These are phyloP conservation scores for Cladosporium oxysporum DNA, from an alignment of 2,329 filamentous ascomycete species.

Conservation along the genomic window DNA sequence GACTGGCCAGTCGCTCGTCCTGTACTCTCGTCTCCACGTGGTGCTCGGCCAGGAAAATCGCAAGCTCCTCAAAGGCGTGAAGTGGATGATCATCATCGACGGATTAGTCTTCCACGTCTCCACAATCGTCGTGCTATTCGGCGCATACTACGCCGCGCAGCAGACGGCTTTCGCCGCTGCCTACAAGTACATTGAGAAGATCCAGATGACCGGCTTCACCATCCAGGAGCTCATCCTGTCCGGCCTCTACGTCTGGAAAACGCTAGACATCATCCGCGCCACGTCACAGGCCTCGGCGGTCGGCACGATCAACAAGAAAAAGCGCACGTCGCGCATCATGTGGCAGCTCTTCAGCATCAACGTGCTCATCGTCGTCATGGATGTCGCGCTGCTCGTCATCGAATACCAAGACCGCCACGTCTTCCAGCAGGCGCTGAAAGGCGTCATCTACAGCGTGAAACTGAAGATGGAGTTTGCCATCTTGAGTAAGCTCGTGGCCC, in stretches of 20 bases:
- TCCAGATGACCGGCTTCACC: conserved; percentile 45
- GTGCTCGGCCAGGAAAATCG: conserved; percentile 47
- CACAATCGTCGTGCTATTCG: conserved; percentile 55
- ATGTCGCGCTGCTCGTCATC: conserved; percentile 36
- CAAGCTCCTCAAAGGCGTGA: conserved; percentile 48
- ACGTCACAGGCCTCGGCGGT: background rate
- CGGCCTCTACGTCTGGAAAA: conserved; percentile 27
- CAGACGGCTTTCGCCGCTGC: conserved; percentile 26
- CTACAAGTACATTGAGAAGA: conserved; percentile 46
- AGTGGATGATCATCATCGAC: conserved; percentile 59
- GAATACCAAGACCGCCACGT: conserved; percentile 33
- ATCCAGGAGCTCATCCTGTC: conserved; percentile 40
- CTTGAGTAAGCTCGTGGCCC: conserved; percentile 27
- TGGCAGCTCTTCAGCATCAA: conserved; percentile 40
- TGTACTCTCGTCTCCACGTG: conserved; percentile 64
- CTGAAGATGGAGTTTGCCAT: conserved; percentile 60
- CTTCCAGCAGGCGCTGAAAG: conserved; percentile 40
- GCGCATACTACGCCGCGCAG: conserved; percentile 42
- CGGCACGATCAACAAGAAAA: background rate
- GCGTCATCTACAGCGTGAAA: conserved; percentile 32
- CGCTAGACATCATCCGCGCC: conserved; percentile 19
- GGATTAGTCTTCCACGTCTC: conserved; percentile 54
- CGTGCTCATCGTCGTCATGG: conserved; percentile 38
- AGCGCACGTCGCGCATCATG: conserved; percentile 30
- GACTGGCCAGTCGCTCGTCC: conserved; percentile 61